Conservation (phyloP, 1,284 basidiomycete species). For the Ceratobasidium sp. region DNA sequence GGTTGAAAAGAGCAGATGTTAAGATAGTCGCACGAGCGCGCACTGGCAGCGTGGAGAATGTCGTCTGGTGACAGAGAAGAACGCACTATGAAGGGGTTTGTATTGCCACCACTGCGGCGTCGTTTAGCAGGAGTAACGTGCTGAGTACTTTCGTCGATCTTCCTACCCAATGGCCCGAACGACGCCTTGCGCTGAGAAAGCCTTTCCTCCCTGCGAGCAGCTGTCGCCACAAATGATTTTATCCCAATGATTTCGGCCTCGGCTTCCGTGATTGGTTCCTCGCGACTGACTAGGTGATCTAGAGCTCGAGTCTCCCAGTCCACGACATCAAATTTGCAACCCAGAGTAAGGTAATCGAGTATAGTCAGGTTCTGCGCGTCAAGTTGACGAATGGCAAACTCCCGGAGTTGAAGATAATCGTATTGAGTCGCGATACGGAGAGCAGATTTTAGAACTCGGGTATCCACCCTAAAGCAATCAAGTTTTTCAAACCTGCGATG, state of each 20-base stretch:
- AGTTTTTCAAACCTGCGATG: too few relatives aligned
- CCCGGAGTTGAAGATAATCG: conserved; percentile 5
- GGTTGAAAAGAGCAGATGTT: too few relatives aligned
- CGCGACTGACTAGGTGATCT: neutral
- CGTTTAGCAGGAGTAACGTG: too few relatives aligned
- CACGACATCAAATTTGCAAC: neutral
- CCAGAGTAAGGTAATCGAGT: neutral
- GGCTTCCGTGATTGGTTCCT: neutral
- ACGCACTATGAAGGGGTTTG: too few relatives aligned
- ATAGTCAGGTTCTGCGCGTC: neutral
- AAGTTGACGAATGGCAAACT: conserved; percentile 4
- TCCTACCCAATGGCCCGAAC: too few relatives aligned
- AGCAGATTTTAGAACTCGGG: neutral
- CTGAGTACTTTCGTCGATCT: too few relatives aligned
- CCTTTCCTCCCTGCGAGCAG: neutral
- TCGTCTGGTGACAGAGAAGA: too few relatives aligned
- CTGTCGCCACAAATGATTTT: neutral
- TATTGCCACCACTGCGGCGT: too few relatives aligned
- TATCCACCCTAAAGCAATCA: too few relatives aligned
- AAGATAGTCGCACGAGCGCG: too few relatives aligned
- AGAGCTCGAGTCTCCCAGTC: conserved; percentile 24
- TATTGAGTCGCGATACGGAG: conserved; percentile 17
- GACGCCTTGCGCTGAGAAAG: too few relatives aligned
- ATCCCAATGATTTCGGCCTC: neutral
- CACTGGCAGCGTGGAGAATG: too few relatives aligned